Base-by-base conservation (phyloP, 495 filamentous ascomycete species). In the Aspergillus bridgeri region DNA sequence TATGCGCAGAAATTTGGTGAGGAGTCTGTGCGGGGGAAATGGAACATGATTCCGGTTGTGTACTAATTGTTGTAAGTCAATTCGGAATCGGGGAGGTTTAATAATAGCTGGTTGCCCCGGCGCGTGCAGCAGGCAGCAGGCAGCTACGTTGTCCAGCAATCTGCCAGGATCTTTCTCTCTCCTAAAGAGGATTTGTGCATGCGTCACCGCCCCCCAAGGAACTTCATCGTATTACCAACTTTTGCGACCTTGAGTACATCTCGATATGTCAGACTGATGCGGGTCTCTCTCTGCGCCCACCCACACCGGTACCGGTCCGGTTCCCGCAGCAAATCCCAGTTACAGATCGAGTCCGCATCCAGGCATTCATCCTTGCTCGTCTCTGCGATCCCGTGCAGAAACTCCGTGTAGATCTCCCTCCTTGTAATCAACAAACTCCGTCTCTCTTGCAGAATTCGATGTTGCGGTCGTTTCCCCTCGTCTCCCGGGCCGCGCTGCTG, bases 191-290 rank as follows among this genome's bases (percentile, higher is more conserved):
- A 47, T 20, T 2, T 20, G 19, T 21, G 23, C 45, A 24, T 58
- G 24, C 52, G 47, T 61, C 58, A 68, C 70, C 63, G 73, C 53
- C 71, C 77, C 38, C 73, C 75, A 56, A 90, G 68, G 17, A 86
- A 76, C 50, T 81, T 85, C 56, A 89, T 69, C 56, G 82, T 86
- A 69, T 78, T 83, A 23, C 88, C 88, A 42, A 95, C 67, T 53
- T 87, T 90, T 5, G 86, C 87, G 47, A 96, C 91, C 68, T 89
- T 93, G 56, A 91, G 74, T 45, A 98, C 95, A 74, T 98, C 94
- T 53, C 95, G 83, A 79, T 91, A 98, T 8, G 94, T 98, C 60
- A 98, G 76, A 70, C 93, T 97, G 23, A 86, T 83, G 65, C 94
- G 83, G 3, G 83, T 89, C 61, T 75, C 70, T 51, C 94, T 82